These are phyloP conservation scores for Phytophthora fragariaefolia DNA, from an alignment of 352 stramenopile genomes.

Conservation along the genomic window DNA sequence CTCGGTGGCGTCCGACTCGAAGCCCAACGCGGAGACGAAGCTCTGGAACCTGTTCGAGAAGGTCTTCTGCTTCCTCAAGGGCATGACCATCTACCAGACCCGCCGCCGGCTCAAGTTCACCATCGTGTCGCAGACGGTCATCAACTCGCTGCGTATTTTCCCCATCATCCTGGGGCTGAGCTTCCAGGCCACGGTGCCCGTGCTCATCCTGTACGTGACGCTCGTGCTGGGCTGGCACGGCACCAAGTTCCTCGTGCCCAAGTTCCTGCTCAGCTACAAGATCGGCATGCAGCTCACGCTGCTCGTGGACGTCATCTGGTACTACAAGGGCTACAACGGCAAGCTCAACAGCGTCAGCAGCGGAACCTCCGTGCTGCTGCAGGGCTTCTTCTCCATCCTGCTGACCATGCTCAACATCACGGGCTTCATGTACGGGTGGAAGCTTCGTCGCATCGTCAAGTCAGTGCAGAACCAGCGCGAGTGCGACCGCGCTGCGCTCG, in stretches of 20 bases:
- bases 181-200: conserved; percentile 82
- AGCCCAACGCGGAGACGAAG: conserved; percentile 63
- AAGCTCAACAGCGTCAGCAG: conserved; percentile 80
- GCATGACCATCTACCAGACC: conserved; percentile 89
- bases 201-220: conserved; percentile 88
- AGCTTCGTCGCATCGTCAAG: conserved; percentile 88
- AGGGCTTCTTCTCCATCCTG: conserved; percentile 86
- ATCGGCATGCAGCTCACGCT: conserved; percentile 90
- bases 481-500: conserved; percentile 78
- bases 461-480: conserved; percentile 82
- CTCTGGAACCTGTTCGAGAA: conserved; percentile 85
- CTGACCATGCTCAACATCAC: conserved; percentile 80
- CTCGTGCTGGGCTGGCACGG: conserved; percentile 89
- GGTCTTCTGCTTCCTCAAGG: conserved; percentile 89
- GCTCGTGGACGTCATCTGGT: conserved; percentile 87
- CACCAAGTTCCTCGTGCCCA: conserved; percentile 86
- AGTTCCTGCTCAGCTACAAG: conserved; percentile 90
- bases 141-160: conserved; percentile 86
- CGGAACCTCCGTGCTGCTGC: conserved; percentile 85
- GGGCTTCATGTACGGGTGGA: conserved; percentile 88
- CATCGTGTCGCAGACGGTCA: conserved; percentile 84
- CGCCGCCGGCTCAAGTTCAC: conserved; percentile 85
- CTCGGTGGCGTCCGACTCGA: conserved; percentile 73
- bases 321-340: conserved; percentile 88
- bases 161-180: conserved; percentile 87